Percentiles rank a stretch among this genome's conserved stretches.
These are phyloP conservation scores for Favolaschia claudopus DNA, from an alignment of 768 basidiomycete genomes.

Conservation along the genomic window DNA sequence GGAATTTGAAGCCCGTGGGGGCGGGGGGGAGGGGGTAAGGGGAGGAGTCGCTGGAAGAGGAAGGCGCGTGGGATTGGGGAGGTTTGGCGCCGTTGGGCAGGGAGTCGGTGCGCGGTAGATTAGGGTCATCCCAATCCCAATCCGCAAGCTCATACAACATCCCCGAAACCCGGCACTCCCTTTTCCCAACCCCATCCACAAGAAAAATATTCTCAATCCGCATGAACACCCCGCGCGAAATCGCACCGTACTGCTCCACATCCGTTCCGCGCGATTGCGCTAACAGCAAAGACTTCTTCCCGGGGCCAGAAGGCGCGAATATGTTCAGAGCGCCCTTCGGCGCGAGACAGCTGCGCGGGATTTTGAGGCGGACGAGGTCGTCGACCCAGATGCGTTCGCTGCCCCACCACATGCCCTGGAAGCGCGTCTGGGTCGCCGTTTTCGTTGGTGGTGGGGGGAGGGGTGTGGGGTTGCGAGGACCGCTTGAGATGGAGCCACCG, in stretches of 20 bases:
- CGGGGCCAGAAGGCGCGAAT: conserved; percentile 67
- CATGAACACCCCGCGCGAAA: conserved; percentile 75
- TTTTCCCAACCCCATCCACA: conserved; percentile 55
- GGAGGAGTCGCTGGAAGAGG: conserved; percentile 7
- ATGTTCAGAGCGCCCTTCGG: conserved; percentile 70
- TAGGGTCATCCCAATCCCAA: conserved; percentile 66
- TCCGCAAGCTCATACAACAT: conserved; percentile 84
- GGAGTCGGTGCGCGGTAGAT: conserved; percentile 11
- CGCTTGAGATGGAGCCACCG: conserved; percentile 34
- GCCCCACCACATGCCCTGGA: conserved; percentile 91
- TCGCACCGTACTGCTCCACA: conserved; percentile 55
- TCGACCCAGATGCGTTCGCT: conserved; percentile 88
- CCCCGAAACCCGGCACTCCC: conserved; percentile 75
- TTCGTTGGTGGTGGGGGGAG: conserved; percentile 32
- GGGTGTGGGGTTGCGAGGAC: conserved; percentile 9
- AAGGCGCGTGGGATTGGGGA: conserved; percentile 12
- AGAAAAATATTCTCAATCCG: conserved; percentile 69
- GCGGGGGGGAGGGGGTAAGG: conserved; percentile 61
- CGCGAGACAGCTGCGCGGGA: conserved; percentile 70
- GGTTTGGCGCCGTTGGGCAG: background rate
- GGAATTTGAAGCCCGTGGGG: conserved; percentile 74
- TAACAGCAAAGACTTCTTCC: conserved; percentile 42
- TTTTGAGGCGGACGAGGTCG: conserved; percentile 82
- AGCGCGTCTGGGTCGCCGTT: conserved; percentile 59
- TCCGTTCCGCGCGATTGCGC: conserved; percentile 28